phyloP scores from a whole-genome alignment of 2,329 filamentous ascomycete species.

The Capronia coronata region DNA sequence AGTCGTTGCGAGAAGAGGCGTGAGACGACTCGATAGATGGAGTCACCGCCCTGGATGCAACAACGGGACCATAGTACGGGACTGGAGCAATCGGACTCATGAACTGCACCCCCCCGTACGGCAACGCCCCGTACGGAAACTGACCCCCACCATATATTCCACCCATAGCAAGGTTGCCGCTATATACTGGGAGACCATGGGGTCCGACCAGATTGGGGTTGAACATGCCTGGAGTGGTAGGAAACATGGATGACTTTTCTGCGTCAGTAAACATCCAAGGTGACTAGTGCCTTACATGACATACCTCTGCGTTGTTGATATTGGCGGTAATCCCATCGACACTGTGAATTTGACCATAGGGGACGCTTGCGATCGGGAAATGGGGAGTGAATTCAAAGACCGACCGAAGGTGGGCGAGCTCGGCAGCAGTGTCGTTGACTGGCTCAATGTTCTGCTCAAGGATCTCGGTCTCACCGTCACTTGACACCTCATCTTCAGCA shows the following conservation, averaged over 20 bases:
- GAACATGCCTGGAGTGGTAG: not conserved
- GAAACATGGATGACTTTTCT: not conserved
- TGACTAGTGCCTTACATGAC: not conserved
- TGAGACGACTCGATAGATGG: not conserved
- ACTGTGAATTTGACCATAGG: not conserved
- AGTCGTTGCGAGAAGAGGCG: constrained; percentile 4
- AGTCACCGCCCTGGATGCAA: not conserved
- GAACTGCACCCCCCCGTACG: not conserved
- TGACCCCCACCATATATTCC: too few relatives aligned
- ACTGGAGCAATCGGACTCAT: constrained; percentile 3
- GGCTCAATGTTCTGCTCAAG: not conserved
- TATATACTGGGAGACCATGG: not conserved
- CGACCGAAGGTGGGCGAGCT: not conserved
- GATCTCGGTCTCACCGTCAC: not conserved
- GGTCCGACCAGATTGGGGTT: not conserved
- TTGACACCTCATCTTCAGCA: not conserved
- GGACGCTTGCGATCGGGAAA: not conserved
- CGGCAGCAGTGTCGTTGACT: not conserved
- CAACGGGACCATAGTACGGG: not conserved
- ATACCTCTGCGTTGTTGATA: not conserved
- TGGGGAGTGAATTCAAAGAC: not conserved
- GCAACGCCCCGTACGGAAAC: not conserved
- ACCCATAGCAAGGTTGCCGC: too few relatives aligned
- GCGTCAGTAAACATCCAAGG: not conserved
- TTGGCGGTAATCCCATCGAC: not conserved